Evolutionary conservation across 352 stramenopile genomes (phyloP).

Genomic region (Phytophthora cryptogea): DNA sequence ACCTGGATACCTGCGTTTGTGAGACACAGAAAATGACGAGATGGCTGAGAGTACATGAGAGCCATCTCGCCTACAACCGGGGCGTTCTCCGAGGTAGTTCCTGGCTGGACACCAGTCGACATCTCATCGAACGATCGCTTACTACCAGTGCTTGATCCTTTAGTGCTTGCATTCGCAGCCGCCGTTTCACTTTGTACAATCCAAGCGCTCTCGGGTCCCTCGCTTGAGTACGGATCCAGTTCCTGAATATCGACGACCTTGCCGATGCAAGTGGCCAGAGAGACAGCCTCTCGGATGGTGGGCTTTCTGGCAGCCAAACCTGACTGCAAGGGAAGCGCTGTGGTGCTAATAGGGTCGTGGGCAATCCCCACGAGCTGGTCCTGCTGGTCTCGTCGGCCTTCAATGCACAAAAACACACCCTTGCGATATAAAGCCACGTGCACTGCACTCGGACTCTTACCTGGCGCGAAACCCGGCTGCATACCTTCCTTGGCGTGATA

Average conservation of each 20-base stretch:
- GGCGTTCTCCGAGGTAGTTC: conserved; percentile 20
- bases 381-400: conserved; percentile 78
- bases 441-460: conserved; percentile 79
- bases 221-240: conserved; percentile 46
- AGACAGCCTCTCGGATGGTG: conserved; percentile 78
- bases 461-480: conserved; percentile 77
- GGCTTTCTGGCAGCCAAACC: conserved; percentile 56
- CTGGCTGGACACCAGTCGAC: conserved; percentile 38
- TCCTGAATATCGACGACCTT: conserved; percentile 87
- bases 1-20: conserved; percentile 88
- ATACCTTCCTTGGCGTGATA: conserved; percentile 90
- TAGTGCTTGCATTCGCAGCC: conserved; percentile 15
- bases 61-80: conserved; percentile 69
- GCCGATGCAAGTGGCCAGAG: conserved; percentile 73
- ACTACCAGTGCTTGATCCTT: conserved; percentile 27
- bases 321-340: conserved; percentile 57
- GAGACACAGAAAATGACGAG: conserved; percentile 85
- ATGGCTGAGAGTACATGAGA: conserved; percentile 81
- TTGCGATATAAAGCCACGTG: conserved; percentile 81
- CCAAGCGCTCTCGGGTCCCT: conserved; percentile 30
- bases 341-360: conserved; percentile 73
- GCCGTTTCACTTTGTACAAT: conserved; percentile 15
- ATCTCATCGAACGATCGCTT: conserved; percentile 87
- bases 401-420: conserved; percentile 78
- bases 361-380: conserved; percentile 79